These are phyloP conservation scores for Grosmannia penicillata DNA, from an alignment of 2,329 filamentous ascomycete genomes.

Conservation along the genomic window DNA sequence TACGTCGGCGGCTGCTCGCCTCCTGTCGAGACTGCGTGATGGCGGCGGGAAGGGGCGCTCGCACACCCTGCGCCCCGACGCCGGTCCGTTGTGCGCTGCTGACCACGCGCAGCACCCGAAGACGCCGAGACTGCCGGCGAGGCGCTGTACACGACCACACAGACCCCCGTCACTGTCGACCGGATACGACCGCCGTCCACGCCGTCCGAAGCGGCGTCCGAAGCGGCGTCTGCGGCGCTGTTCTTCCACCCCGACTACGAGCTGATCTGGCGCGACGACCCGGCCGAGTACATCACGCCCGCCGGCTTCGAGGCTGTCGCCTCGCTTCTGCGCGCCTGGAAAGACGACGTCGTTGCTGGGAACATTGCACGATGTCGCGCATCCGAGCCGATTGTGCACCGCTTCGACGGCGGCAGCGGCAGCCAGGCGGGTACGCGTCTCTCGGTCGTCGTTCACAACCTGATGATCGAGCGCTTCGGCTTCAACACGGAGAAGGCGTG, in stretches of 20 bases:
- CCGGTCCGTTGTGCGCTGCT: not conserved
- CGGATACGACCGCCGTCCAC: constrained; percentile 5
- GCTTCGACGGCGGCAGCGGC: constrained; percentile 1
- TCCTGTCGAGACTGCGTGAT: too few relatives aligned
- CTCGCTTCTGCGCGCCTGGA: constrained; percentile 9
- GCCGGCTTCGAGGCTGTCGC: constrained; percentile 9
- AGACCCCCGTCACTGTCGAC: constrained; percentile 6
- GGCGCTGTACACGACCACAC: not conserved
- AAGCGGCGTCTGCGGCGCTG: not conserved
- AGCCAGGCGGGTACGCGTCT: constrained; percentile 7
- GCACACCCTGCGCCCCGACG: too few relatives aligned
- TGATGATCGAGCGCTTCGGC: constrained; percentile 11
- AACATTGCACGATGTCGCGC: constrained; percentile 9
- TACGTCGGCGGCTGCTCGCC: not conserved
- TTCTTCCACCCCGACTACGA: constrained; percentile 9
- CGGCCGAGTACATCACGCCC: constrained; percentile 11
- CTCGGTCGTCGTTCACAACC: constrained; percentile 14
- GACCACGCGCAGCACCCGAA: too few relatives aligned
- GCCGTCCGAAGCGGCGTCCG: not conserved
- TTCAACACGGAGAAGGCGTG: constrained; percentile 10
- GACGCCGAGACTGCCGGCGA: too few relatives aligned
- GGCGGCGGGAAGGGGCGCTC: too few relatives aligned
- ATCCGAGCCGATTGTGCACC: constrained; percentile 4
- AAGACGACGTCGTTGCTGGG: constrained; percentile 9
- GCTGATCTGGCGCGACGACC: constrained; percentile 13